Evolutionary conservation across 441 rosid species (phyloP).

Genomic region (Gossypium gossypioides): DNA sequence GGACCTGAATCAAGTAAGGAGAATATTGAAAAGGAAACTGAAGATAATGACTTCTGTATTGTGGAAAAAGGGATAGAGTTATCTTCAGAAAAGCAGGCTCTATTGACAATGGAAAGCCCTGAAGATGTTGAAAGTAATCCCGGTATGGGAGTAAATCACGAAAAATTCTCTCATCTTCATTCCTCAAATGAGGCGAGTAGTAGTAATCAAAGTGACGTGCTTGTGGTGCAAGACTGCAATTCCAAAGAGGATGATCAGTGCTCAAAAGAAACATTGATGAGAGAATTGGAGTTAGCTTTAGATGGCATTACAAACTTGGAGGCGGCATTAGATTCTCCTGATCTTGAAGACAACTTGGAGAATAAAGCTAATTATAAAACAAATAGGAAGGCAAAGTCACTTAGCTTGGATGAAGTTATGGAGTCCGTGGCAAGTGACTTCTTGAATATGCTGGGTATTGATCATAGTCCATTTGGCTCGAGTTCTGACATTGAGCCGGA

Average conservation of each 20-base stretch:
- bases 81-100: slow-evolving; percentile 21
- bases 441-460: slow-evolving; percentile 73
- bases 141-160: slow-evolving; percentile 15
- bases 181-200: slow-evolving; percentile 15
- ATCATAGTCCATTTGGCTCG: slow-evolving; percentile 55
- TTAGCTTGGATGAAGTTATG: slow-evolving; percentile 42
- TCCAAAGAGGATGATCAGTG: slow-evolving; percentile 26
- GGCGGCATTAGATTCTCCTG: slow-evolving; percentile 44
- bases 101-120: slow-evolving; percentile 16
- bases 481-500: slow-evolving; percentile 80
- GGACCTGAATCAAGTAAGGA: slow-evolving; percentile 21
- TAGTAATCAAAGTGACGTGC: slow-evolving; percentile 16
- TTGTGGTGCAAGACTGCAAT: slow-evolving; percentile 19
- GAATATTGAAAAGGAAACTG: slow-evolving; percentile 26
- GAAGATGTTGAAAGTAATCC: slow-evolving; percentile 23
- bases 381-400: slow-evolving; percentile 29
- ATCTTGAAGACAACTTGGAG: slow-evolving; percentile 32
- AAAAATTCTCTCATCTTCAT: slow-evolving; percentile 28
- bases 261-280: slow-evolving; percentile 56
- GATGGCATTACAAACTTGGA: slow-evolving; percentile 45
- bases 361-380: slow-evolving; percentile 23
- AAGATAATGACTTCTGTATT: slow-evolving; percentile 34
- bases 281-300: slow-evolving; percentile 71
- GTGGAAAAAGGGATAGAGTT: slow-evolving; percentile 33
- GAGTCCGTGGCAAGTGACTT: slow-evolving; percentile 75